Percentiles rank a stretch among this genome's conserved stretches.
Evolutionary conservation across 129 eudicot species (phyloP).

Genomic region (Heracleum sosnowskyi): DNA sequence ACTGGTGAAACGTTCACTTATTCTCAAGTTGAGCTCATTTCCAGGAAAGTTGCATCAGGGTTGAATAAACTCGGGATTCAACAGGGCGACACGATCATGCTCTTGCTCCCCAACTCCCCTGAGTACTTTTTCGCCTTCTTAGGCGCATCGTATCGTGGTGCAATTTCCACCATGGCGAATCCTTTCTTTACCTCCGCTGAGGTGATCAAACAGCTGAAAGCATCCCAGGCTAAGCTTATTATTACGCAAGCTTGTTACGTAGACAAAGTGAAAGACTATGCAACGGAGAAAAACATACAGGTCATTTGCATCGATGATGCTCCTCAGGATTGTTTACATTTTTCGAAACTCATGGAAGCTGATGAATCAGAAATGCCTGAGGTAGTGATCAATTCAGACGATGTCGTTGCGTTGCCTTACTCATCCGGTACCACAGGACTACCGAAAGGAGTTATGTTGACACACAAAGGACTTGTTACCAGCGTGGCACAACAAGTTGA

Average conservation of each 20-base stretch:
- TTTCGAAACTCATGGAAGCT: constrained; percentile 35
- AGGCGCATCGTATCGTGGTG: constrained; percentile 82
- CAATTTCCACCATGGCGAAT: constrained; percentile 76
- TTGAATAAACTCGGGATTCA: constrained; percentile 43
- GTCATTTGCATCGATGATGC: constrained; percentile 49
- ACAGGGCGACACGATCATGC: constrained; percentile 66
- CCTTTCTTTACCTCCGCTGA: constrained; percentile 74
- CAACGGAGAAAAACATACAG: constrained; percentile 25
- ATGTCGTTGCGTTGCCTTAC: constrained; percentile 82
- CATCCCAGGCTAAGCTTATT: constrained; percentile 59
- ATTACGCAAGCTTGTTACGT: constrained; percentile 58
- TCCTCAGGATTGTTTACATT: constrained; percentile 45
- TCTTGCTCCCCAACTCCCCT: constrained; percentile 65
- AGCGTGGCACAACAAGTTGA: constrained; percentile 97
- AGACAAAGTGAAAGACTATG: constrained; percentile 47
- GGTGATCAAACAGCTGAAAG: constrained; percentile 68
- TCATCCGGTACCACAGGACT: constrained; percentile 93
- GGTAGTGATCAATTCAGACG: constrained; percentile 53
- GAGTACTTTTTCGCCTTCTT: constrained; percentile 73
- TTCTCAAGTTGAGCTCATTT: constrained; percentile 57
- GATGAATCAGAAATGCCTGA: constrained; percentile 52
- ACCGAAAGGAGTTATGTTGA: constrained; percentile 93
- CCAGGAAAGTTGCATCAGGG: constrained; percentile 55
- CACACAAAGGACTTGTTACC: constrained; percentile 82
- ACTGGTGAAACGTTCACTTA: constrained; percentile 50